A percentile compares a stretch with the other conserved stretches of the same genome.
phyloP scores from a whole-genome alignment of 495 filamentous ascomycete species.

The Wilcoxina mikolae region DNA sequence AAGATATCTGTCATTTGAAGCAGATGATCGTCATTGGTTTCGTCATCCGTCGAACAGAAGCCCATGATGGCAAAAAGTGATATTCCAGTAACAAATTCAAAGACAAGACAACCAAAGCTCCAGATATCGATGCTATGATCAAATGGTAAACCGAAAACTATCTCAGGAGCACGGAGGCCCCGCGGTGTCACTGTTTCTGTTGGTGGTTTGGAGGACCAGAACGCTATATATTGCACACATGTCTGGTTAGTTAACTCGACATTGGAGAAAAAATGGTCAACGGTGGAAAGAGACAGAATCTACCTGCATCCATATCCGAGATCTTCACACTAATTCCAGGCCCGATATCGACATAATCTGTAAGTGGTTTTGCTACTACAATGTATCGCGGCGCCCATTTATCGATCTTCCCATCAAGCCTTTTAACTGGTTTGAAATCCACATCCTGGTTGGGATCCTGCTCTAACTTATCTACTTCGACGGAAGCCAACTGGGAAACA shows the following conservation, averaged over 20 bases:
- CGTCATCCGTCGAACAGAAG: background rate
- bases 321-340: constrained; percentile 30
- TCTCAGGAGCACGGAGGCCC: constrained; percentile 30
- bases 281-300: constrained; percentile 9
- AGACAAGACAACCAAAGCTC: constrained; percentile 31
- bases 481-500: constrained; percentile 20
- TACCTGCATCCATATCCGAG: constrained; percentile 33
- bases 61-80: background rate
- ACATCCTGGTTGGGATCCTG: constrained; percentile 10
- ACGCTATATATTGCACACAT: constrained; percentile 25
- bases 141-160: constrained; percentile 25
- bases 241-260: constrained; percentile 9
- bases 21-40: constrained; percentile 2
- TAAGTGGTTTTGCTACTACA: constrained; percentile 27
- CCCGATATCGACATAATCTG: constrained; percentile 14
- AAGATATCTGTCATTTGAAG: background rate
- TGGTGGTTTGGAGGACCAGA: constrained; percentile 5
- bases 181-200: constrained; percentile 27
- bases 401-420: constrained; percentile 30
- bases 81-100: constrained; percentile 10
- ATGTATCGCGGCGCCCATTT: constrained; percentile 33
- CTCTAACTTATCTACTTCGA: constrained; percentile 22
- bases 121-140: constrained; percentile 31
- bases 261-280: background rate
- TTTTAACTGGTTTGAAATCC: constrained; percentile 14